These are phyloP conservation scores for Thozetella sp. DNA, from an alignment of 495 filamentous ascomycete species.

Conservation along the genomic window DNA sequence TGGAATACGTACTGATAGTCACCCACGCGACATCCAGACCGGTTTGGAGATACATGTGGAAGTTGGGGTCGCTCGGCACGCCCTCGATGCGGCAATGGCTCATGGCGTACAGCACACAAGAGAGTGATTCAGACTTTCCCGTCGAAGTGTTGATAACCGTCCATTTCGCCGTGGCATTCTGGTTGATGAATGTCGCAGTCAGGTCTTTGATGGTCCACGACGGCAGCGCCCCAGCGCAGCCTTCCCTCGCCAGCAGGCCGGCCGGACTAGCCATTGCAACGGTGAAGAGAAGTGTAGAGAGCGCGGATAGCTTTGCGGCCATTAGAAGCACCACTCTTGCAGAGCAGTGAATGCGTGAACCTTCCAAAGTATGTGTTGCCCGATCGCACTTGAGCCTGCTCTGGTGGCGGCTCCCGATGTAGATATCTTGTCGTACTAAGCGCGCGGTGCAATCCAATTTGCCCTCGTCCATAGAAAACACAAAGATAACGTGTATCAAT, in stretches of 20 bases:
- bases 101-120: not conserved
- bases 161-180: not conserved
- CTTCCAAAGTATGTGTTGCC: too few relatives aligned
- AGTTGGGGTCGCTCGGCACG: conserved; percentile 2
- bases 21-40: not conserved
- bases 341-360: too few relatives aligned
- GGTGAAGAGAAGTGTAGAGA: not conserved
- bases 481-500: too few relatives aligned
- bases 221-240: not conserved
- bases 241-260: too few relatives aligned
- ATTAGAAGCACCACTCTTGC: too few relatives aligned
- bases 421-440: too few relatives aligned
- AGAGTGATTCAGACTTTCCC: not conserved
- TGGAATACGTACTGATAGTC: too few relatives aligned
- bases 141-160: not conserved
- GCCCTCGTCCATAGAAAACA: too few relatives aligned
- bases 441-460: too few relatives aligned
- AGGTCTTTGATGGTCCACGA: conserved; percentile 1
- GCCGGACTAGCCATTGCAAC: not conserved
- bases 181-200: not conserved
- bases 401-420: too few relatives aligned
- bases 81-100: conserved; percentile 2
- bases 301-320: too few relatives aligned
- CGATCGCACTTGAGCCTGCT: too few relatives aligned
- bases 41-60: conserved; percentile 4